These are phyloP conservation scores for Neonectria coccinea DNA, from an alignment of 2,329 filamentous ascomycete genomes.

Conservation along the genomic window DNA sequence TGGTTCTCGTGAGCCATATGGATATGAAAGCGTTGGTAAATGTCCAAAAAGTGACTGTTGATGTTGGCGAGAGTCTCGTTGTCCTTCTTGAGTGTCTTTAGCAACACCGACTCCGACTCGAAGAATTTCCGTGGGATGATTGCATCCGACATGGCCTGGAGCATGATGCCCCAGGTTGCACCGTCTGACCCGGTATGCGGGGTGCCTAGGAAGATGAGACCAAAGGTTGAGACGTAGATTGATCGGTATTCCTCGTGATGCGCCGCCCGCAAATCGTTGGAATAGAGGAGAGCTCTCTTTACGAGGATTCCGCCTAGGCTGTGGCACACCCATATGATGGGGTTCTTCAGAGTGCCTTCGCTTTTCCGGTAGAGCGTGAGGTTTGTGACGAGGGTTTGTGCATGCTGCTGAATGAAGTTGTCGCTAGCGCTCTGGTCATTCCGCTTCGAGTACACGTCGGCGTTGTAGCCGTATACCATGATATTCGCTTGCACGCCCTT, in stretches of 20 bases:
- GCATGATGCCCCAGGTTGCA: conserved; percentile 74
- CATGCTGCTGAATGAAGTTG: conserved; percentile 77
- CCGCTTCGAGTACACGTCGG: conserved; percentile 67
- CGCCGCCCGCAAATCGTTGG: conserved; percentile 68
- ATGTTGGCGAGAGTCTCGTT: conserved; percentile 81
- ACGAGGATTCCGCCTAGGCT: conserved; percentile 79
- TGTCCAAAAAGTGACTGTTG: conserved; percentile 77
- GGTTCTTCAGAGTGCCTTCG: conserved; percentile 67
- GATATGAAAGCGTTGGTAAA: conserved; percentile 77
- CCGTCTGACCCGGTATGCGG: conserved; percentile 78
- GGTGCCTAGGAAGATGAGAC: conserved; percentile 81
- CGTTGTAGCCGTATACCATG: conserved; percentile 80
- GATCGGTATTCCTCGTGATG: conserved; percentile 74
- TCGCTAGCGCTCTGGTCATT: conserved; percentile 69
- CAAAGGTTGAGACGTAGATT: conserved; percentile 80
- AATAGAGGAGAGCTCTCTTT: conserved; percentile 77
- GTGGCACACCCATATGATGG: conserved; percentile 82
- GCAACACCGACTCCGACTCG: conserved; percentile 74
- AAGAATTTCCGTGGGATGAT: conserved; percentile 75
- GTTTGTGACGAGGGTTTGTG: conserved; percentile 73
- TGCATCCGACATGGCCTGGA: conserved; percentile 75
- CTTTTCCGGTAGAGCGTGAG: conserved; percentile 72
- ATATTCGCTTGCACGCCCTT: conserved; percentile 70
- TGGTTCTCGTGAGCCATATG: conserved; percentile 83
- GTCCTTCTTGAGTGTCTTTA: conserved; percentile 78